Percentiles rank a stretch among this genome's conserved stretches.
phyloP scores from a whole-genome alignment of 1,284 basidiomycete species.

The Singerocomus inundabilis region DNA sequence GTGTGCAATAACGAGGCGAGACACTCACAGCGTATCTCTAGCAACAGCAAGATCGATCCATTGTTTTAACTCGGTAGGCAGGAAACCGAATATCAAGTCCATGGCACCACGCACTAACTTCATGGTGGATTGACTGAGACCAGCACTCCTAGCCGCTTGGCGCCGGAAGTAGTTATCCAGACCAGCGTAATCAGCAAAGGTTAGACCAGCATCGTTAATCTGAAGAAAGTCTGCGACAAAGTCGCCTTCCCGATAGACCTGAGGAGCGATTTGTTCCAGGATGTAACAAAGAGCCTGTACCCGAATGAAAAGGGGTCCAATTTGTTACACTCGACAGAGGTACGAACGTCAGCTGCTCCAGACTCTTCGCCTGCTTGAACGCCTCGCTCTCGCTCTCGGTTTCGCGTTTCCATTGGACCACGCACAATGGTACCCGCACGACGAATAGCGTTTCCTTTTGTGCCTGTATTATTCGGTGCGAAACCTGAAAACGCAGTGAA shows the following conservation, averaged over 20 bases:
- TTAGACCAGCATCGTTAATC: constrained; percentile 83
- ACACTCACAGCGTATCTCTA: constrained; percentile 75
- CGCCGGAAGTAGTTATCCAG: constrained; percentile 93
- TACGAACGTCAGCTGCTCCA: constrained; percentile 63
- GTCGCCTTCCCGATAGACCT: constrained; percentile 80
- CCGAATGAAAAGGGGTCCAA: constrained; percentile 35
- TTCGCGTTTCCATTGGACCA: constrained; percentile 62
- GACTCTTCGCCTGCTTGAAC: constrained; percentile 61
- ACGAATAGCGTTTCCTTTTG: constrained; percentile 56
- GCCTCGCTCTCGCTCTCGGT: constrained; percentile 63
- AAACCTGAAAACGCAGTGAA: constrained; percentile 43
- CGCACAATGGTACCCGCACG: constrained; percentile 76
- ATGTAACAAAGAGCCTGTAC: constrained; percentile 71
- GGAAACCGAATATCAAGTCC: constrained; percentile 94
- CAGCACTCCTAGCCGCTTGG: constrained; percentile 76
- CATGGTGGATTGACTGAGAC: constrained; percentile 64
- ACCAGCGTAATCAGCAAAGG: constrained; percentile 95
- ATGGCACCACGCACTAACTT: constrained; percentile 86
- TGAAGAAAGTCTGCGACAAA: constrained; percentile 93
- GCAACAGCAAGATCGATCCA: constrained; percentile 82
- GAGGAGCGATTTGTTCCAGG: constrained; percentile 74
- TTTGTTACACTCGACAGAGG: neutral
- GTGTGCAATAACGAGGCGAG: neutral
- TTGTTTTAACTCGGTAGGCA: constrained; percentile 78
- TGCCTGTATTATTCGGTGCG: constrained; percentile 24